Conservation (phyloP, 2,329 filamentous ascomycete species). For the Aureobasidium zeae region DNA sequence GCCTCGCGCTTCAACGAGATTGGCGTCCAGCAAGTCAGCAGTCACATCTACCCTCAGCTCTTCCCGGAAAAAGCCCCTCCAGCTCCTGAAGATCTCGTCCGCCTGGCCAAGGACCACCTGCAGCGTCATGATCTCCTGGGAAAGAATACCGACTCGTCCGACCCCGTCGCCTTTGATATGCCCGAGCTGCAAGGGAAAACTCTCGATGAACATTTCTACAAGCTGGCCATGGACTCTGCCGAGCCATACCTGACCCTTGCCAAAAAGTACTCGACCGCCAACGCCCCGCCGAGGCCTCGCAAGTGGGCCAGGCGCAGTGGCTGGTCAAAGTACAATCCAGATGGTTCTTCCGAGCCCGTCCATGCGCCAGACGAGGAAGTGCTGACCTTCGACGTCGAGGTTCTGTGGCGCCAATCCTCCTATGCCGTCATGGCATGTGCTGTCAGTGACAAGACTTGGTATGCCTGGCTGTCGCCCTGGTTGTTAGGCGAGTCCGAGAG, state of each 20-base stretch:
- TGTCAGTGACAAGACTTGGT: slow-evolving; percentile 82
- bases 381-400: slow-evolving; percentile 91
- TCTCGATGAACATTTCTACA: slow-evolving; percentile 90
- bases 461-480: slow-evolving; percentile 96
- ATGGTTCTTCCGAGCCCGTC: slow-evolving; percentile 64
- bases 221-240: slow-evolving; percentile 73
- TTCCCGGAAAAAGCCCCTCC: slow-evolving; percentile 52
- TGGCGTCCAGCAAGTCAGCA: slow-evolving; percentile 86
- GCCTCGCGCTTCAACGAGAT: slow-evolving; percentile 79
- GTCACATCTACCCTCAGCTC: slow-evolving; percentile 70
- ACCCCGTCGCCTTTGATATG: slow-evolving; percentile 76
- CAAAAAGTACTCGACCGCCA: slow-evolving; percentile 59
- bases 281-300: slow-evolving; percentile 51
- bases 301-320: slow-evolving; percentile 74
- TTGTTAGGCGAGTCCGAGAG: slow-evolving; percentile 71
- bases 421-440: slow-evolving; percentile 98
- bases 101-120: slow-evolving; percentile 74
- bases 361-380: slow-evolving; percentile 70
- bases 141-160: slow-evolving; percentile 69
- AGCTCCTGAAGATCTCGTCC: slow-evolving; percentile 57
- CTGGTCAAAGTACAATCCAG: slow-evolving; percentile 83
- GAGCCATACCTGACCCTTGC: slow-evolving; percentile 73
- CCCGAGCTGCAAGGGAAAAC: slow-evolving; percentile 69
- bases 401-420: slow-evolving; percentile 86
- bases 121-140: slow-evolving; percentile 76